Base-by-base conservation (phyloP, 2,329 filamentous ascomycete genomes). In the Aaosphaeria arxii region DNA sequence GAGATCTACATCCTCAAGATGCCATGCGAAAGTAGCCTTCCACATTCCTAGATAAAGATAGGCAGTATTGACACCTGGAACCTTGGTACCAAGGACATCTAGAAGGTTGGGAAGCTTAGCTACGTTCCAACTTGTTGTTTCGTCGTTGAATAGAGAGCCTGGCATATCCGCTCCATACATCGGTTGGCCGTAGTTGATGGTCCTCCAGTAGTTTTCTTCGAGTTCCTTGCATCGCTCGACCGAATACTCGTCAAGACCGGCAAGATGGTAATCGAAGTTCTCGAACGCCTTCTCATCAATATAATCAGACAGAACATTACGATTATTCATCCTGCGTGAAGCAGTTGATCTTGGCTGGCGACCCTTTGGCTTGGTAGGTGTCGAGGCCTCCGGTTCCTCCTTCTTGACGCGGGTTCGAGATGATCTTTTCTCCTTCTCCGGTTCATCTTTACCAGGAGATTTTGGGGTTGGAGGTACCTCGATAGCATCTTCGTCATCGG, bases 1-100 rank as follows among this genome's bases (percentile, higher is more conserved):
- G 4, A 99, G 82, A 74, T 99, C 94, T 39, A 99, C 92, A 67
- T 99, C 94, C 69, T 99, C 94, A 45, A 99, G 75, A 80, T 99
- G 94, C 94, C 94, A 99, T 6, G 94, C 94, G 69, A 99, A 99
- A 0, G 94, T 97, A 9, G 94, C 92, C 71, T 97, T 97, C 94
- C 94, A 99, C 94, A 99, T 99, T 40, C 94, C 94, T 50, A 99
- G 79, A 66, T 99, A 99, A 1, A 99, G 82, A 65, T 99, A 99
- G 2, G 94, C 92, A 1, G 92, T 99, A 64, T 99, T 99, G 64
- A 99, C 95, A 57, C 94, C 94, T 3, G 94, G 95, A 6, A 99
- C 90, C 60, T 96, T 96, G 47, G 91, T 92, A 5, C 94, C 94
- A 2, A 99, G 78, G 4, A 96, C 89, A 70, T 99, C 94, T 36